Conservation (phyloP, 306 rosid species). For the Aeschynomene evenia region DNA sequence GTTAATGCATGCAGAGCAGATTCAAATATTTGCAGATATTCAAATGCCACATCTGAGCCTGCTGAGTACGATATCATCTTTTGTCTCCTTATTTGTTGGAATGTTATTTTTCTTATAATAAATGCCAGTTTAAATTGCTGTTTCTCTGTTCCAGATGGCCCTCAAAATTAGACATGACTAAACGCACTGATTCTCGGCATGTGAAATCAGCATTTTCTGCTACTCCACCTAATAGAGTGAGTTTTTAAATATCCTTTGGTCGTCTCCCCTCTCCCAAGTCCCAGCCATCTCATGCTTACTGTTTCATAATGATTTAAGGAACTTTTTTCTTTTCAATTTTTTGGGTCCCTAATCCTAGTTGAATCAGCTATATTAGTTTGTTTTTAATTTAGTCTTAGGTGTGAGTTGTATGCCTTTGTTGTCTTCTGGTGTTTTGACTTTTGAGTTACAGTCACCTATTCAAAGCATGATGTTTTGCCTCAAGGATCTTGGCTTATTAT, state of each 20-base stretch:
- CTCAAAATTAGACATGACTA: slow-evolving; percentile 86
- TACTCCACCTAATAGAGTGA: slow-evolving; percentile 77
- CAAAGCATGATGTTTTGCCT: background rate
- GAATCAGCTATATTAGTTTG: background rate
- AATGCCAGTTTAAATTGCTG: background rate
- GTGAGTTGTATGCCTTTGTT: background rate
- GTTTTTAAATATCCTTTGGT: slow-evolving; percentile 37
- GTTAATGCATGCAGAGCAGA: slow-evolving; percentile 69
- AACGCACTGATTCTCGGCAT: slow-evolving; percentile 86
- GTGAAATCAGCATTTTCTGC: slow-evolving; percentile 78
- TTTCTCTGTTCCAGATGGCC: slow-evolving; percentile 82
- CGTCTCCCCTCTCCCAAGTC: background rate
- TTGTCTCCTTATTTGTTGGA: slow-evolving; percentile 28
- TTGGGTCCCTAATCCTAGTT: background rate
- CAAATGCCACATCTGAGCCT: slow-evolving; percentile 76
- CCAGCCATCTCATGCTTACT: slow-evolving; percentile 11
- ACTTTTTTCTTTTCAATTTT: background rate
- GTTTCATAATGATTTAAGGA: background rate
- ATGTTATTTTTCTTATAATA: slow-evolving; percentile 6
- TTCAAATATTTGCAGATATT: slow-evolving; percentile 71
- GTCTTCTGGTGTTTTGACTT: background rate
- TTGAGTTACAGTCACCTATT: background rate
- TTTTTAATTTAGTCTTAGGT: background rate
- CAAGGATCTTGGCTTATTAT: background rate
- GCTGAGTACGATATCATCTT: slow-evolving; percentile 55